These are phyloP conservation scores for Tulasnella sp. DNA, from an alignment of 768 basidiomycete genomes.

Conservation along the genomic window DNA sequence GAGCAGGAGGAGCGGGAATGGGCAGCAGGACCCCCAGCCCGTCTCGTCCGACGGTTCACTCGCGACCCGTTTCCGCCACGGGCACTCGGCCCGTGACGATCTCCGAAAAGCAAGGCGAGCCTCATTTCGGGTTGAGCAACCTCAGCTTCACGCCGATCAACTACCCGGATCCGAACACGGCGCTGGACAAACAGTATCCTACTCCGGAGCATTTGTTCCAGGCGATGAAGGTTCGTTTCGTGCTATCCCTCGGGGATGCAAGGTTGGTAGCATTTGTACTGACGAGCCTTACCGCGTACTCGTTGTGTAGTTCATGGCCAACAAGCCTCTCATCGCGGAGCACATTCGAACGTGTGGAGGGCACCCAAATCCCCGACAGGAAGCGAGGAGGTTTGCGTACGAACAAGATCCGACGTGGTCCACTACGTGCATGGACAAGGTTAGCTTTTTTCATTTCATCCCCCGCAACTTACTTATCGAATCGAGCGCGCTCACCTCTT, in stretches of 20 bases:
- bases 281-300: background rate
- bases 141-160: background rate
- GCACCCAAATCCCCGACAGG: background rate
- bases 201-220: conserved; percentile 37
- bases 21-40: background rate
- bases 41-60: background rate
- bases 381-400: conserved; percentile 17
- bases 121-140: conserved; percentile 2
- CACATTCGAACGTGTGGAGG: conserved; percentile 35
- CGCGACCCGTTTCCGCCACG: background rate
- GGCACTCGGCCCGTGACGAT: background rate
- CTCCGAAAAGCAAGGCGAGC: background rate
- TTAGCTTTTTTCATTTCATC: background rate
- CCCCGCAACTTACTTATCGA: background rate
- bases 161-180: conserved; percentile 15
- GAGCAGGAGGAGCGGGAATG: too few relatives aligned
- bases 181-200: conserved; percentile 39
- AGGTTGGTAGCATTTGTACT: background rate
- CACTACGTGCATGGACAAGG: conserved; percentile 31
- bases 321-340: conserved; percentile 37
- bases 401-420: conserved; percentile 33
- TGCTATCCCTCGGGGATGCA: background rate
- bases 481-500: background rate
- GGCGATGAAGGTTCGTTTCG: conserved; percentile 23
- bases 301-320: conserved; percentile 33